Base-by-base conservation (phyloP, 2,329 filamentous ascomycete genomes). In the Fusarium heterosporum region DNA sequence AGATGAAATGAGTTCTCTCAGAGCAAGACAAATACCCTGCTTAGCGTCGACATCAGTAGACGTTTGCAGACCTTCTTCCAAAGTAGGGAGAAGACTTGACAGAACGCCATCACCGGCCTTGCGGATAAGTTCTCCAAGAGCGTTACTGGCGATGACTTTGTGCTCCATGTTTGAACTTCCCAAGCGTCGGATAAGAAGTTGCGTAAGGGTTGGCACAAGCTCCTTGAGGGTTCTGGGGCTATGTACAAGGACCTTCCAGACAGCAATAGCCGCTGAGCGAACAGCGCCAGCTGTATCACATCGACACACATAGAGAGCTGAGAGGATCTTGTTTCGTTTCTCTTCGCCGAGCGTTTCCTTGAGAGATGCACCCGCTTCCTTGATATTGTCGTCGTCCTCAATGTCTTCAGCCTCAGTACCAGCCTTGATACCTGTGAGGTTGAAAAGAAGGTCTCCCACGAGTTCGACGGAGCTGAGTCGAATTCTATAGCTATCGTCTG, bases 81-180 rank as follows among this genome's bases (percentile, higher is more conserved):
- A 87, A 32, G 94, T 97, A 29, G 96, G 96, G 62, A 99, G 82
- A 61, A 99, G 82, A 41, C 89, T 96, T 25, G 93, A 88, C 66
- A 99, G 84, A 57, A 99, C 94, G 55, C 93, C 91, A 77, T 99
- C 96, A 64, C 96, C 96, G 74, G 96, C 95, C 80, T 97, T 97
- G 74, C 96, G 90, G 74, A 99, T 98, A 69, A 99, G 88, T 77
- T 99, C 96, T 75, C 96, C 96, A 55, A 99, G 85, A 47, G 96
- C 93, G 78, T 98, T 98, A 77, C 95, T 95, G 69, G 96, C 96
- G 83, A 99, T 99, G 72, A 97, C 91, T 83, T 97, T 98, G 79
- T 99, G 96, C 78, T 99, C 96, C 90, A 97, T 94, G 75, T 97
- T 98, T 43, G 94, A 91, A 77, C 94, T 98, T 64, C 93, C 96